Conservation (phyloP, 257 asterid genomes). For the Craterostigma plantagineum region DNA sequence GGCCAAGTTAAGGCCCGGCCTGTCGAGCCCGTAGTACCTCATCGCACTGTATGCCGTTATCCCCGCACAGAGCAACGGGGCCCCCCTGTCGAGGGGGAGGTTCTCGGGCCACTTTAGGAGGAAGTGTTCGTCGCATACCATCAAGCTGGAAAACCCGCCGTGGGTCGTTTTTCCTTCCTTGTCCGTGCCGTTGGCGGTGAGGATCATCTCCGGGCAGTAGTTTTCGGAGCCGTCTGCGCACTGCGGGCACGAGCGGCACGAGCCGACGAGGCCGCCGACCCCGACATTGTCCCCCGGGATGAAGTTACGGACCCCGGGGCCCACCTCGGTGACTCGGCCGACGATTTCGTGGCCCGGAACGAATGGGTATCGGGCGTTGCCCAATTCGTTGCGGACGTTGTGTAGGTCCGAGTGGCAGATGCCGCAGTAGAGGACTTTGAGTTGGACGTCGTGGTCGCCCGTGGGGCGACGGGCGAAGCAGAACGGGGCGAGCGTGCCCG, state of each 20-base stretch:
- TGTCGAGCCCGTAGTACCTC: constrained; percentile 15
- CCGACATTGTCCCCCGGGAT: constrained; percentile 22
- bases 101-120: constrained; percentile 20
- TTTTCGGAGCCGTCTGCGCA: constrained; percentile 17
- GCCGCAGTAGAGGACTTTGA: constrained; percentile 22
- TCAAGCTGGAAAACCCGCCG: constrained; percentile 25
- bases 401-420: constrained; percentile 31
- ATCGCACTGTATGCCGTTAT: constrained; percentile 22
- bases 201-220: constrained; percentile 11
- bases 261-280: constrained; percentile 20
- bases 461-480: constrained; percentile 13
- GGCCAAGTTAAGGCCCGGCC: constrained; percentile 20
- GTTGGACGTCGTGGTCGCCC: constrained; percentile 15
- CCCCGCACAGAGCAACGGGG: constrained; percentile 28
- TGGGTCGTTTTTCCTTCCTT: constrained; percentile 16
- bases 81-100: constrained; percentile 17
- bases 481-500: constrained; percentile 19
- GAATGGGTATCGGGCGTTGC: constrained; percentile 16
- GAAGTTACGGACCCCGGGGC: constrained; percentile 14
- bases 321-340: constrained; percentile 22
- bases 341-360: constrained; percentile 30
- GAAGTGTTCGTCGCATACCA: constrained; percentile 18
- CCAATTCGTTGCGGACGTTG: constrained; percentile 14
- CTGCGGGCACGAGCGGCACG: constrained; percentile 20
- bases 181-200: constrained; percentile 12